Evolutionary conservation across 345 rosid species (phyloP).

Genomic region (Anacardium occidentale): DNA sequence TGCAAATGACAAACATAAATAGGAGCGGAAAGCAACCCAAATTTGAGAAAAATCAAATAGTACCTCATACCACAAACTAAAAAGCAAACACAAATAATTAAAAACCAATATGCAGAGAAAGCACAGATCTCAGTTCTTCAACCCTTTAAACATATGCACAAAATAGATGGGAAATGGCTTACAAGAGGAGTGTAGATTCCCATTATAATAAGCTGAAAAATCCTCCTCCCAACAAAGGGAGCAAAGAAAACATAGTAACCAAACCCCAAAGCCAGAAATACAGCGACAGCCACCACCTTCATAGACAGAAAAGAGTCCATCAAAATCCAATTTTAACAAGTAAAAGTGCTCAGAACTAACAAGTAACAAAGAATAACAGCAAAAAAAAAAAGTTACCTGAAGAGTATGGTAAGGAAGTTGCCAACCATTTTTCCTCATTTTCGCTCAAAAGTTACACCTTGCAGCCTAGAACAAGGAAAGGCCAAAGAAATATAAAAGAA

Average conservation of each 20-base stretch:
- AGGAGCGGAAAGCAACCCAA: slow-evolving; percentile 23
- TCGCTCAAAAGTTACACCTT: slow-evolving; percentile 33
- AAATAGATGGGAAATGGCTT: slow-evolving; percentile 22
- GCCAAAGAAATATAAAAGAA: slow-evolving; percentile 19
- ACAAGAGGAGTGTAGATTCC: slow-evolving; percentile 98
- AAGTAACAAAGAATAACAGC: not conserved
- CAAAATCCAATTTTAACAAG: slow-evolving; percentile 26
- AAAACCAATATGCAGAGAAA: slow-evolving; percentile 23
- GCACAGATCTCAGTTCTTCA: slow-evolving; percentile 46
- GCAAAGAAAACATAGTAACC: slow-evolving; percentile 99
- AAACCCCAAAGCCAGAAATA: slow-evolving; percentile 93
- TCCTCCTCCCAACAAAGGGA: slow-evolving; percentile 90
- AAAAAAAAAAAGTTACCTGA: slow-evolving; percentile 52
- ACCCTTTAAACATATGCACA: not conserved
- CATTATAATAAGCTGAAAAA: slow-evolving; percentile 68
- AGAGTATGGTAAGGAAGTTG: slow-evolving; percentile 98
- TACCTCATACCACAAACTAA: not conserved
- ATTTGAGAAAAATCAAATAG: slow-evolving; percentile 8
- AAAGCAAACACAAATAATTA: slow-evolving; percentile 18
- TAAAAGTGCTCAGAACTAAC: not conserved
- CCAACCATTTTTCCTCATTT: slow-evolving; percentile 99
- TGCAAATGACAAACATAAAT: slow-evolving; percentile 17
- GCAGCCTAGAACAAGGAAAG: slow-evolving; percentile 32
- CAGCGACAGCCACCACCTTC: slow-evolving; percentile 99
- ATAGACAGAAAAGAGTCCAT: slow-evolving; percentile 22